A percentile compares a stretch with the other conserved stretches of the same genome.
These are phyloP conservation scores for Brettanomyces custersianus DNA, from an alignment of 805 yeast genomes.

Conservation along the genomic window DNA sequence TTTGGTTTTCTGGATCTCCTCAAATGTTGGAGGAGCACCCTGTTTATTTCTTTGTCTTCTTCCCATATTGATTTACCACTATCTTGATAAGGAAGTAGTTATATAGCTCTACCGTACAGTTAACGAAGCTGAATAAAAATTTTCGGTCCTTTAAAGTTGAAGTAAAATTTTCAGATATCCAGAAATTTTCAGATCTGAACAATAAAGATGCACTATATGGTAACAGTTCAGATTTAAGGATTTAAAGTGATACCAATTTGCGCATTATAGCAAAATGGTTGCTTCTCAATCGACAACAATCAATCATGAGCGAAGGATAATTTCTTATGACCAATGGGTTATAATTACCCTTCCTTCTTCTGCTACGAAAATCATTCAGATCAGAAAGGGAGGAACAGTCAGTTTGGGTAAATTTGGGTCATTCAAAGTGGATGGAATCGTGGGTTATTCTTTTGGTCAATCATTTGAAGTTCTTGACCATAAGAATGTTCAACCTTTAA, in stretches of 20 bases:
- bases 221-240: neutral
- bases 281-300: neutral
- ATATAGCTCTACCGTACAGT: no score
- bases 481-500: constrained; percentile 40
- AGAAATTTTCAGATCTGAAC: constrained; percentile 1
- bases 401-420: constrained; percentile 89
- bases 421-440: constrained; percentile 61
- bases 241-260: constrained; percentile 8
- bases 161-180: constrained; percentile 1
- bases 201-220: no score
- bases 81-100: no score
- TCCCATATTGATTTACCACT: constrained; percentile 63
- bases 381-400: constrained; percentile 51
- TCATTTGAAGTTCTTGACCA: constrained; percentile 75
- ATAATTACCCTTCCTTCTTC: constrained; percentile 76
- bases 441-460: constrained; percentile 82
- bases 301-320: constrained; percentile 20
- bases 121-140: no score
- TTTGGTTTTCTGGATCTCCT: constrained; percentile 55
- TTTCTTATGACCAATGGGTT: constrained; percentile 43
- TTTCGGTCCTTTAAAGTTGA: neutral
- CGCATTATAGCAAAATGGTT: constrained; percentile 4
- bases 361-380: constrained; percentile 61
- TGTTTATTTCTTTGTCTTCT: constrained; percentile 90
- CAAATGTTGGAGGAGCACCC: constrained; percentile 83